These are phyloP conservation scores for Aspergillus haitiensis DNA, from an alignment of 495 filamentous ascomycete species.

Conservation along the genomic window DNA sequence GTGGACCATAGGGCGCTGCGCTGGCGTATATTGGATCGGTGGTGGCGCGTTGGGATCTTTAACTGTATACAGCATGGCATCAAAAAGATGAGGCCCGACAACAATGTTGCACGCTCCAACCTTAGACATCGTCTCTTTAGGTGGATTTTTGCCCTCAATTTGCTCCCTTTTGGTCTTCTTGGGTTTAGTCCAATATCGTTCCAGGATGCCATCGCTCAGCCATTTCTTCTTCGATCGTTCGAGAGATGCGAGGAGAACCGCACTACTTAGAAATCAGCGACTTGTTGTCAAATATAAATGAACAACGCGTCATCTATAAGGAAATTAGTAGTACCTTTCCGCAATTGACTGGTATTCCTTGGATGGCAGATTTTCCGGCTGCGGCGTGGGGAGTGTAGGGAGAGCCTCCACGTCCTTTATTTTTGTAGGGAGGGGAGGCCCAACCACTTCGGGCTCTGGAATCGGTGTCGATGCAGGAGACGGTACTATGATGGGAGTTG, in stretches of 20 bases:
- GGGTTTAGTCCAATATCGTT: constrained; percentile 92
- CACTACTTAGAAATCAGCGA: constrained; percentile 52
- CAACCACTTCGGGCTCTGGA: constrained; percentile 37
- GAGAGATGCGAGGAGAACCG: constrained; percentile 79
- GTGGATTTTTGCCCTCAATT: constrained; percentile 72
- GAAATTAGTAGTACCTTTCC: constrained; percentile 63
- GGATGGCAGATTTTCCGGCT: constrained; percentile 59
- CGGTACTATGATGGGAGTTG: constrained; percentile 32
- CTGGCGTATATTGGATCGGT: constrained; percentile 47
- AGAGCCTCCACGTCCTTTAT: constrained; percentile 66
- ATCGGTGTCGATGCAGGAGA: constrained; percentile 30
- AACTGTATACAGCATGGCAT: constrained; percentile 80
- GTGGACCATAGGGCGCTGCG: constrained; percentile 64
- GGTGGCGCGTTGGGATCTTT: constrained; percentile 64
- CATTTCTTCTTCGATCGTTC: constrained; percentile 84
- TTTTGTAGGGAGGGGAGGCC: constrained; percentile 62
- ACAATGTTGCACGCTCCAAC: constrained; percentile 78
- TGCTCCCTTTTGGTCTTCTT: constrained; percentile 73
- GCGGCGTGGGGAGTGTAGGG: constrained; percentile 69
- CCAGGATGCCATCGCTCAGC: constrained; percentile 84
- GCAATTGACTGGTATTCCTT: constrained; percentile 79
- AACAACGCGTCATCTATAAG: neutral
- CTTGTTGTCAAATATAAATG: neutral
- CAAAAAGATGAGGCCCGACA: constrained; percentile 88
- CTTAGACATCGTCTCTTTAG: constrained; percentile 83